These are phyloP conservation scores for Tuber microsphaerosporum DNA, from an alignment of 495 filamentous ascomycete genomes.

Conservation along the genomic window DNA sequence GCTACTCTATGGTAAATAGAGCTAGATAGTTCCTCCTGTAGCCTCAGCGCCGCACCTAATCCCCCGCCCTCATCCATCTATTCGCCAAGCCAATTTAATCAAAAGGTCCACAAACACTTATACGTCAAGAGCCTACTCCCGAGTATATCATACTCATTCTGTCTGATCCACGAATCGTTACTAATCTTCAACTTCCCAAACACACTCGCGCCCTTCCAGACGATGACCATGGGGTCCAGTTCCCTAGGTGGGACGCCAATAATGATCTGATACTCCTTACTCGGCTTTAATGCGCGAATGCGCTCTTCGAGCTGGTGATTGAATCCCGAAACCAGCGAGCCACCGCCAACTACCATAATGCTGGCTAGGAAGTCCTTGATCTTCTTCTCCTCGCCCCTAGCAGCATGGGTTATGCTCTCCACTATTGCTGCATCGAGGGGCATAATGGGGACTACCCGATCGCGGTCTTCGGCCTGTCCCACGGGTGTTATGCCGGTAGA, in stretches of 20 bases:
- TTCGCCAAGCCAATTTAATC: not conserved
- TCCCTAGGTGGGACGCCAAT: slow-evolving; percentile 83
- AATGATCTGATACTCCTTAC: slow-evolving; percentile 50
- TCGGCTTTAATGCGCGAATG: slow-evolving; percentile 57
- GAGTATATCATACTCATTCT: slow-evolving; percentile 78
- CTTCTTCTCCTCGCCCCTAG: slow-evolving; percentile 83
- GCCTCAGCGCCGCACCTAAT: not conserved
- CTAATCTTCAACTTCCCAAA: slow-evolving; percentile 81
- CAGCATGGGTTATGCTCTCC: slow-evolving; percentile 76
- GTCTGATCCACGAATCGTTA: slow-evolving; percentile 91
- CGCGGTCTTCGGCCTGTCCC: slow-evolving; percentile 58
- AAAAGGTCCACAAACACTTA: slow-evolving; percentile 76
- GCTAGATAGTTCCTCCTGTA: not conserved
- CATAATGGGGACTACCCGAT: slow-evolving; percentile 70
- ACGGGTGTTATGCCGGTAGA: slow-evolving; percentile 46
- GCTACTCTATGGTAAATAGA: not conserved
- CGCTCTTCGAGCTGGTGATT: slow-evolving; percentile 71
- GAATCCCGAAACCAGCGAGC: slow-evolving; percentile 69
- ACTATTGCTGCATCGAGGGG: slow-evolving; percentile 85
- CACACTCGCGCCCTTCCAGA: slow-evolving; percentile 95
- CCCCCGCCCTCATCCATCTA: not conserved
- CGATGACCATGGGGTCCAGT: slow-evolving; percentile 86
- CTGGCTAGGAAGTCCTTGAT: slow-evolving; percentile 82
- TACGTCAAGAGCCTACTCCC: slow-evolving; percentile 72
- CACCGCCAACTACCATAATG: slow-evolving; percentile 94